A percentile compares a stretch with the other conserved stretches of the same genome.
phyloP scores from a whole-genome alignment of 148 eudicot genomes.

The Hydrangea macrophylla region DNA sequence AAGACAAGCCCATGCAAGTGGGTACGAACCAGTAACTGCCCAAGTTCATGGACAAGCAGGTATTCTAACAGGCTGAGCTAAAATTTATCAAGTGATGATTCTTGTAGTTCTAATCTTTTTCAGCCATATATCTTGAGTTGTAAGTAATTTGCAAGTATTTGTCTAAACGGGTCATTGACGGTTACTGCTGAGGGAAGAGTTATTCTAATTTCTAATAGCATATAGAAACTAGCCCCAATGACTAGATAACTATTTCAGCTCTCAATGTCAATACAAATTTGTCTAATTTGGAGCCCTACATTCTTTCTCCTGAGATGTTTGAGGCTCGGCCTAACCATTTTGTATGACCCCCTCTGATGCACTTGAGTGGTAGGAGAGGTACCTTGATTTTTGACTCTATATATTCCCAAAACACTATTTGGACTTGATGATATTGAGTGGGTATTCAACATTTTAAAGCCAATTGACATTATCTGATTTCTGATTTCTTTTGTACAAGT shows the following conservation, averaged over 20 bases:
- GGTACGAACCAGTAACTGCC: slow-evolving; percentile 23
- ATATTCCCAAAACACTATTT: background rate
- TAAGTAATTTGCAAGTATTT: background rate
- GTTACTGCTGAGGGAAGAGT: too few relatives aligned
- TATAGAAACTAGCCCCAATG: background rate
- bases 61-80: slow-evolving; percentile 9
- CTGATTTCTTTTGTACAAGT: background rate
- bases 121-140: background rate
- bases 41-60: slow-evolving; percentile 59
- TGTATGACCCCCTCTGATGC: background rate
- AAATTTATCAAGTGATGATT: background rate
- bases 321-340: background rate
- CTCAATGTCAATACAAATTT: background rate
- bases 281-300: background rate
- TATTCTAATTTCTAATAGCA: background rate
- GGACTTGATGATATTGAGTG: background rate
- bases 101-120: background rate
- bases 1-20: slow-evolving; percentile 37
- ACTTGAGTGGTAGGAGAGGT: slow-evolving; percentile 8
- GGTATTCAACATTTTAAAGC: background rate
- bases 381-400: background rate
- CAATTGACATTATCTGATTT: background rate
- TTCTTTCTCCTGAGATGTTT: background rate
- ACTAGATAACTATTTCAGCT: background rate
- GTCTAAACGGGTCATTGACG: too few relatives aligned